Base-by-base conservation (phyloP, 768 basidiomycete species). In the Mycena maculata region DNA sequence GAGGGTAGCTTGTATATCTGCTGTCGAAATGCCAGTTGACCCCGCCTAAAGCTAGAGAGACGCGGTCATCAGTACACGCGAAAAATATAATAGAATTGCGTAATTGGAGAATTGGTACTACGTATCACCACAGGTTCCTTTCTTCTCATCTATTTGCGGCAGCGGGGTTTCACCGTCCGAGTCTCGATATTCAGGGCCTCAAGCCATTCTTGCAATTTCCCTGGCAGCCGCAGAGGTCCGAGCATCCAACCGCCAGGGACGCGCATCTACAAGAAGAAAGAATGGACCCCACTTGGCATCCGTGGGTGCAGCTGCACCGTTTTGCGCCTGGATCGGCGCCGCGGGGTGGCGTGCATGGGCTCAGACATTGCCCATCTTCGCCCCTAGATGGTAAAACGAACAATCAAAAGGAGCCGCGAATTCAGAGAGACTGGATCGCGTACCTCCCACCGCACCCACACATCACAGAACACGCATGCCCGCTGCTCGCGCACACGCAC, bases 371-470 rank as follows among this genome's bases (percentile, higher is more conserved):
- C 12, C 60, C 60, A 20, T 52, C 48, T 31, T 61, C 60, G 36
- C 60, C 60, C 20, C 60, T 61, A n/a, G n/a, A n/a, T n/a, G n/a
- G n/a, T n/a, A n/a, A n/a, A n/a, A n/a, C n/a, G n/a, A n/a, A n/a
- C n/a, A n/a, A n/a, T n/a, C n/a, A n/a, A n/a, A n/a, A n/a, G n/a
- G n/a, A n/a, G n/a, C n/a, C n/a, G n/a, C n/a, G n/a, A n/a, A n/a
- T n/a, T n/a, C n/a, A 41, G 30, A 18, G 11, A 41, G 39, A 39
- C 31, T 49, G 16, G 41, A 16, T 11, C 47, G 33, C 45, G n/a
- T 15, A 60, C 58, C 58, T 48, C 4, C 60, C 60, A 41, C 60
- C 60, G 42, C 60, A 61, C 9, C 60, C 60, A 22, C 60, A 61
- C 39, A 27, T 39, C 10, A 61, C 38, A 15, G 60, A 61, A 33